A percentile compares a stretch with the other conserved stretches of the same genome.
Evolutionary conservation across 1,284 basidiomycete genomes (phyloP).

Genomic region (Gastroboletus turbinatus): DNA sequence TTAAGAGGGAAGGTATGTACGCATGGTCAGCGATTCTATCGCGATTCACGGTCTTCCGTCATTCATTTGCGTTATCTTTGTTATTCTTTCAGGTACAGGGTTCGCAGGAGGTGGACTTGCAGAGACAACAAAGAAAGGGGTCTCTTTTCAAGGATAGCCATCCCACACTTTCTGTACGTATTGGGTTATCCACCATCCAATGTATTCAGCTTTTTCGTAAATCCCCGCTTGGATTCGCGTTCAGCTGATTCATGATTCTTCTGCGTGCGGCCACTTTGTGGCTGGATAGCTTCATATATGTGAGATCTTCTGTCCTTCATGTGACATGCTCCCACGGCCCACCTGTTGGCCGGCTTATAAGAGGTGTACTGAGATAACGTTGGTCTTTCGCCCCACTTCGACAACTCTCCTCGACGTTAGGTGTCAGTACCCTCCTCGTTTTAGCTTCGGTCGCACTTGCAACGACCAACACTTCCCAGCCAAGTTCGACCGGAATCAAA

Average conservation of each 20-base stretch:
- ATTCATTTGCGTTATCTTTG: slow-evolving; percentile 1
- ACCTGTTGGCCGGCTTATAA: not conserved
- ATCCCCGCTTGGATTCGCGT: not conserved
- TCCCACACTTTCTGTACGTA: not conserved
- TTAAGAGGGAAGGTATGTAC: slow-evolving; percentile 75
- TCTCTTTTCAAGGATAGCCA: slow-evolving; percentile 72
- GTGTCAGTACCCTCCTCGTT: not conserved
- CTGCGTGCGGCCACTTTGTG: not conserved
- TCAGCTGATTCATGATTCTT: not conserved
- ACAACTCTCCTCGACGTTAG: not conserved
- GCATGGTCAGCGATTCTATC: not conserved
- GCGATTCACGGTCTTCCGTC: not conserved
- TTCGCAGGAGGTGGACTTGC: slow-evolving; percentile 89
- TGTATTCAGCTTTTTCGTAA: slow-evolving; percentile 1
- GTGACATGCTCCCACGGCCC: not conserved
- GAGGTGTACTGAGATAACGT: not conserved
- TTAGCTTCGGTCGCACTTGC: not conserved
- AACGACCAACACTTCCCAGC: slow-evolving; percentile 12
- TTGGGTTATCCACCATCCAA: not conserved
- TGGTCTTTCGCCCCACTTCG: not conserved
- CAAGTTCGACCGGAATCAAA: slow-evolving; percentile 39
- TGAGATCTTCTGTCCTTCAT: not conserved
- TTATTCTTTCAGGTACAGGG: slow-evolving; percentile 64
- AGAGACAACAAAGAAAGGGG: slow-evolving; percentile 72
- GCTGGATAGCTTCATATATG: not conserved